Evolutionary conservation across 2,329 filamentous ascomycete species (phyloP), one percentile per base, ranked within the genome.

Genomic region (Monosporascus sp.): DNA sequence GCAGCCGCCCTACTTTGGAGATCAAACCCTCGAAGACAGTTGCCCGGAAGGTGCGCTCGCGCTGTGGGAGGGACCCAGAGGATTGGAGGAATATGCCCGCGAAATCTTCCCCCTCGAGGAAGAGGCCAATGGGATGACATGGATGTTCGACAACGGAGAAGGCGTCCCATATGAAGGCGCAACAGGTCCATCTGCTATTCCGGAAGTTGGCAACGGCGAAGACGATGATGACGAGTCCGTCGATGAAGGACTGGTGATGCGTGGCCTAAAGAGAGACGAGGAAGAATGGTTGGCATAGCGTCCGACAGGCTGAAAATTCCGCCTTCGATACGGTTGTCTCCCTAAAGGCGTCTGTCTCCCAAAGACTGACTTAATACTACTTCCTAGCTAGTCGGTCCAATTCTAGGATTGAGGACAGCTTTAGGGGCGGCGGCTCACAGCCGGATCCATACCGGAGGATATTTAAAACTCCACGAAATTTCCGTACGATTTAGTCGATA

Each of bases 101-200:
- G 94, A 97, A 69, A 91, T 95, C 27, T 97, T 97, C 64, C 90
- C 91, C 0, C 80, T 97, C 14, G 94, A 99, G 70, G 94, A 99
- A 73, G 88, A 92, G 62, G 91, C 91, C 35, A 97, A 97, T 68
- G 93, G 93, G 5, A 74, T 94, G 65, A 90, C 88, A 17, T 99
- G 94, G 94, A 97, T 97, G 93, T 67, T 80, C 44, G 78, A 81
- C 5, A 78, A 79, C 11, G 78, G 77, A 40, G 76, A 75, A 17
- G 74, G 74, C 19, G 68, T 60, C 14, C 61, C 65, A 9, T 53
- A 37, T 37, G 60, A 62, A 20, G 55, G 50, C 31, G 54, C 58
- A 24, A 59, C 63, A 11, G 57, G 60, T 19, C 50, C 8, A 71
- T 73, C 20, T 74, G 74, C 5, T 73, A 76, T 24, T 73, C 78